phyloP scores from a whole-genome alignment of 1,284 basidiomycete species.

The Rhodotorula sp. region DNA sequence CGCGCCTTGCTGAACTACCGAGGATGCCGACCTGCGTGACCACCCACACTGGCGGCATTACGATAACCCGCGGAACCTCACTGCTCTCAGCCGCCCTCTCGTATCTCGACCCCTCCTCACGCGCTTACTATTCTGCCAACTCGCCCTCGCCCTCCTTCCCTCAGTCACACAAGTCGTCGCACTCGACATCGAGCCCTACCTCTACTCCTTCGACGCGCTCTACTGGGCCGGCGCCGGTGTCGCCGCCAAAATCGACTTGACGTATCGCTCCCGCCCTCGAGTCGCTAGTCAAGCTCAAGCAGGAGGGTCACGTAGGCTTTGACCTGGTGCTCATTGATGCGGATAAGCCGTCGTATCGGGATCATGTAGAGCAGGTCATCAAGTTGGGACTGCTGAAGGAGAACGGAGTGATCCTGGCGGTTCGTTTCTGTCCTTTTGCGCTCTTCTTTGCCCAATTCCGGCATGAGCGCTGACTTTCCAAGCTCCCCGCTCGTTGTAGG shows the following conservation, averaged over 20 bases:
- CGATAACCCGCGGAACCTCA: constrained; percentile 5
- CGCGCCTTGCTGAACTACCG: background rate
- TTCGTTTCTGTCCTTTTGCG: constrained; percentile 8
- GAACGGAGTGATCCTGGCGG: constrained; percentile 45
- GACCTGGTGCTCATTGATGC: constrained; percentile 51
- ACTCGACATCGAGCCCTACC: constrained; percentile 48
- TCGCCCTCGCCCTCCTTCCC: constrained; percentile 39
- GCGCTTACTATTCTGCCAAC: constrained; percentile 22
- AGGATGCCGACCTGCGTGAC: constrained; percentile 9
- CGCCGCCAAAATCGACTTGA: constrained; percentile 42
- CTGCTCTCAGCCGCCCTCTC: constrained; percentile 17
- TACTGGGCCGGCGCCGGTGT: constrained; percentile 46
- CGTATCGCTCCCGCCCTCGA: constrained; percentile 45
- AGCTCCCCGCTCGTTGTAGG: constrained; percentile 16
- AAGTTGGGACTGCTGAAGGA: constrained; percentile 41
- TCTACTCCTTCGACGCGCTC: constrained; percentile 44
- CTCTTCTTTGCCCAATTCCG: too few relatives aligned
- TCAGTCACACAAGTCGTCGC: constrained; percentile 43
- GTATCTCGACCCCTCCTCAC: background rate
- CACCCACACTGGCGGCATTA: constrained; percentile 9
- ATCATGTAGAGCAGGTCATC: constrained; percentile 45
- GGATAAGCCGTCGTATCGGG: constrained; percentile 47
- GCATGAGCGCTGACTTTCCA: background rate
- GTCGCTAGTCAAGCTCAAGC: constrained; percentile 38
- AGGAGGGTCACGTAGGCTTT: constrained; percentile 41